A percentile compares a stretch with the other conserved stretches of the same genome.
phyloP scores from a whole-genome alignment of 768 basidiomycete genomes.

The Kwoniella bestiolae region DNA sequence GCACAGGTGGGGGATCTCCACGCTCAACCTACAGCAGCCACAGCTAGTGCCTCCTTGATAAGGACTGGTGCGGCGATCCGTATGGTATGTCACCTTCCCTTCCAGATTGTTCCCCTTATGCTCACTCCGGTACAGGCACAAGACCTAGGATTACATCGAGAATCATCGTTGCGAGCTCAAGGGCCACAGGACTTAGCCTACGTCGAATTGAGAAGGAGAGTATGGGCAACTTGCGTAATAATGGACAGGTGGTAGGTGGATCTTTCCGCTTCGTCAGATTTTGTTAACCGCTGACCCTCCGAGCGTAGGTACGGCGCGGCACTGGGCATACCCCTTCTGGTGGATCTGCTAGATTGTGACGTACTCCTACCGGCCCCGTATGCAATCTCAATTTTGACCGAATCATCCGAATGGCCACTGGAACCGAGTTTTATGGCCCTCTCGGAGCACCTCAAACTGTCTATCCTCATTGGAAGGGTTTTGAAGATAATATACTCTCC shows the following conservation, averaged over 20 bases:
- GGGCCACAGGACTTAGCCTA: constrained; percentile 54
- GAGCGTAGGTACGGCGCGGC: constrained; percentile 74
- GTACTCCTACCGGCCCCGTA: constrained; percentile 88
- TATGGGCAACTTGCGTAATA: constrained; percentile 95
- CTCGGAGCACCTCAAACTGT: constrained; percentile 84
- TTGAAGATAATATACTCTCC: constrained; percentile 93
- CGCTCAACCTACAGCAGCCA: constrained; percentile 82
- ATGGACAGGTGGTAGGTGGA: constrained; percentile 81
- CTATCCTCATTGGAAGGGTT: constrained; percentile 86
- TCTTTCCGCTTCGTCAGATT: no score
- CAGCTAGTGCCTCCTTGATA: constrained; percentile 82
- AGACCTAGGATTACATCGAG: constrained; percentile 91
- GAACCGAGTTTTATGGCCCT: constrained; percentile 36
- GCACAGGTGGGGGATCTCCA: constrained; percentile 76
- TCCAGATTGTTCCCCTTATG: constrained; percentile 3
- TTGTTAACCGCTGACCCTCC: neutral
- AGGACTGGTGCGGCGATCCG: constrained; percentile 82
- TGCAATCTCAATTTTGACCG: constrained; percentile 60
- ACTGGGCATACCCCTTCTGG: constrained; percentile 93
- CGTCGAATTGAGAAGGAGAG: constrained; percentile 81
- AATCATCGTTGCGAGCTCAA: constrained; percentile 65
- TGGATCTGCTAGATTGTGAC: constrained; percentile 96
- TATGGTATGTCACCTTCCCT: constrained; percentile 67
- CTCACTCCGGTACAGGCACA: constrained; percentile 69
- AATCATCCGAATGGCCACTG: constrained; percentile 63